These are phyloP conservation scores for Brassica hybrid DNA, from an alignment of 441 rosid genomes.

Conservation along the genomic window DNA sequence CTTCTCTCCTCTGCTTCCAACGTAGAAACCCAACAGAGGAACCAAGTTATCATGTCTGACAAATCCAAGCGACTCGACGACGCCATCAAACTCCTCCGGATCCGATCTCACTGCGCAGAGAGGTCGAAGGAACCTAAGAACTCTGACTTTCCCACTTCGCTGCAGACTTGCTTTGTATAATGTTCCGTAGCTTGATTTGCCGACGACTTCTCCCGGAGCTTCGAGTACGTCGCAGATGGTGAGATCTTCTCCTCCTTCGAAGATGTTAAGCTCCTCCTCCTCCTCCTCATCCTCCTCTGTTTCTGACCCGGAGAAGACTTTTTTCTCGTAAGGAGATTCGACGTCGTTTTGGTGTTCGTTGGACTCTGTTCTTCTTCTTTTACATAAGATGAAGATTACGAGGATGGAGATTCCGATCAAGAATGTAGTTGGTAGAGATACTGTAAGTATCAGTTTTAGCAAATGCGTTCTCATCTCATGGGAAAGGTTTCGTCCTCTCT, in stretches of 20 bases:
- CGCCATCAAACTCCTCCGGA: conserved; percentile 52
- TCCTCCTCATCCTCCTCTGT: conserved; percentile 39
- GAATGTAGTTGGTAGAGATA: conserved; percentile 47
- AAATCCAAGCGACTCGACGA: conserved; percentile 61
- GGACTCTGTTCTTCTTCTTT: conserved; percentile 24
- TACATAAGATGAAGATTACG: conserved; percentile 36
- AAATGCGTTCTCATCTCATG: conserved; percentile 59
- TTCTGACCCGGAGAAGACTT: conserved; percentile 24
- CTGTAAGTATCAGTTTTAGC: conserved; percentile 60
- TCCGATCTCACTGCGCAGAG: conserved; percentile 53
- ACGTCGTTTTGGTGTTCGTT: conserved; percentile 31
- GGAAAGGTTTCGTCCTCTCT: conserved; percentile 2
- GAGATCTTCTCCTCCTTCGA: conserved; percentile 73
- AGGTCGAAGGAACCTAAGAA: conserved; percentile 90
- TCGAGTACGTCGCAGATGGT: conserved; percentile 81
- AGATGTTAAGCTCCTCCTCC: conserved; percentile 65
- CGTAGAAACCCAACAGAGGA: conserved; percentile 84
- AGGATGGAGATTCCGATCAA: conserved; percentile 45
- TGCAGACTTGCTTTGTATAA: conserved; percentile 76
- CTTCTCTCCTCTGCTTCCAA: conserved; percentile 87
- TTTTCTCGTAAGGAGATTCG: conserved; percentile 45
- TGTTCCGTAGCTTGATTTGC: conserved; percentile 88
- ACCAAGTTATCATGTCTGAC: conserved; percentile 79
- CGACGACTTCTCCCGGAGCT: conserved; percentile 96
- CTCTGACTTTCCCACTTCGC: conserved; percentile 55